phyloP scores from a whole-genome alignment of 768 basidiomycete species.

The Boletus sp. region DNA sequence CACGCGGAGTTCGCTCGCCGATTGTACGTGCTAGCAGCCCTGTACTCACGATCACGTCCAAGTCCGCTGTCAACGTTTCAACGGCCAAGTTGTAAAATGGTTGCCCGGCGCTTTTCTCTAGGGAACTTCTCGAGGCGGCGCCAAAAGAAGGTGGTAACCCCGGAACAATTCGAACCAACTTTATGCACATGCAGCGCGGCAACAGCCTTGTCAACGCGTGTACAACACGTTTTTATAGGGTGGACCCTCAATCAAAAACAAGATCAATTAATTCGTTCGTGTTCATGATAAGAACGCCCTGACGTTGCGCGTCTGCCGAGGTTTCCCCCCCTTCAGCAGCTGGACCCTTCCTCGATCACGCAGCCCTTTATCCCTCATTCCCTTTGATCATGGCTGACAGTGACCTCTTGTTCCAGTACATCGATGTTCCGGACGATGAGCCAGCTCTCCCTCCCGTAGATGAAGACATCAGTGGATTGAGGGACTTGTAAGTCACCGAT shows the following conservation, averaged over 20 bases:
- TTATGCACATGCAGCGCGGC: slow-evolving; percentile 19
- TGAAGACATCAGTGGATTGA: slow-evolving; percentile 18
- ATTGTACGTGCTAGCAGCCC: background rate
- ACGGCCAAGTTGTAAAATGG: slow-evolving; percentile 3
- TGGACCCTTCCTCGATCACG: background rate
- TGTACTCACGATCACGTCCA: slow-evolving; percentile 1
- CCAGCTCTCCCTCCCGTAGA: slow-evolving; percentile 22
- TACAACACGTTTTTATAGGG: slow-evolving; percentile 36
- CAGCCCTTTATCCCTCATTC: background rate
- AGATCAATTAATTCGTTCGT: slow-evolving; percentile 19
- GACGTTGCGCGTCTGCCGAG: slow-evolving; percentile 13
- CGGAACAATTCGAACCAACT: slow-evolving; percentile 22
- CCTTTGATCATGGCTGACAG: slow-evolving; percentile 9
- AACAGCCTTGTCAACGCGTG: slow-evolving; percentile 36
- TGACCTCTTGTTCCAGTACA: slow-evolving; percentile 15
- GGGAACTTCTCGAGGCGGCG: slow-evolving; percentile 17
- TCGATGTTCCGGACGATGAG: slow-evolving; percentile 16
- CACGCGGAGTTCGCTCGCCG: slow-evolving; percentile 4
- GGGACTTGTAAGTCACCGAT: slow-evolving; percentile 20
- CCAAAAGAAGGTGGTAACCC: slow-evolving; percentile 18
- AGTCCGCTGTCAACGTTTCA: slow-evolving; percentile 20
- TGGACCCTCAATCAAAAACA: slow-evolving; percentile 37
- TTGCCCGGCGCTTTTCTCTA: slow-evolving; percentile 10
- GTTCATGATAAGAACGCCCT: slow-evolving; percentile 31
- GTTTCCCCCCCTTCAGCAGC: slow-evolving; percentile 1